Evolutionary conservation across 2,329 filamentous ascomycete species (phyloP).

Genomic region (Drechslerella dactyloides): DNA sequence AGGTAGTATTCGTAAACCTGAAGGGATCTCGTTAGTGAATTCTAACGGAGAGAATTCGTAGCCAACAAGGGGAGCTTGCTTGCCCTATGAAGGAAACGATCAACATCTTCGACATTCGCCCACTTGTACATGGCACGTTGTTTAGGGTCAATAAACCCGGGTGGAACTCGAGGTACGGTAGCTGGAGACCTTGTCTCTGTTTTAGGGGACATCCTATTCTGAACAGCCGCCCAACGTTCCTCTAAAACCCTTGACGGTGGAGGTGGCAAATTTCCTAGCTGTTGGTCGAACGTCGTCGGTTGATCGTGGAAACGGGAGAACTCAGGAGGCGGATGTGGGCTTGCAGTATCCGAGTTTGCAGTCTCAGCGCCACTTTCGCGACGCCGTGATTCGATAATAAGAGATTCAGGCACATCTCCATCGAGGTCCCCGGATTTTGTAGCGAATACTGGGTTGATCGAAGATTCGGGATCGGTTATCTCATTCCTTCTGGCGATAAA

Average conservation of each 20-base stretch:
- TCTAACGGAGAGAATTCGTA: background rate
- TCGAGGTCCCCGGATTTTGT: constrained; percentile 54
- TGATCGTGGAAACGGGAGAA: constrained; percentile 49
- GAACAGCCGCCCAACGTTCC: constrained; percentile 43
- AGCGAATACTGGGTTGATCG: background rate
- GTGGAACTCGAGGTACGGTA: constrained; percentile 52
- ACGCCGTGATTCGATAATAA: constrained; percentile 65
- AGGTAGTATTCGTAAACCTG: constrained; percentile 82
- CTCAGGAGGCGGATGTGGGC: constrained; percentile 36
- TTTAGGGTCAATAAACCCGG: constrained; percentile 64
- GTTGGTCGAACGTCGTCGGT: constrained; percentile 49
- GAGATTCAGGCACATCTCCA: constrained; percentile 70
- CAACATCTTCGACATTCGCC: constrained; percentile 87
- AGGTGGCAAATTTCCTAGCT: constrained; percentile 62
- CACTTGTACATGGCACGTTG: constrained; percentile 90
- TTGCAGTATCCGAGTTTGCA: constrained; percentile 49
- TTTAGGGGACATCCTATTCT: constrained; percentile 44
- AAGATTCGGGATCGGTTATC: background rate
- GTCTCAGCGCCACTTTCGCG: constrained; percentile 43
- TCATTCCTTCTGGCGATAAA: constrained; percentile 16
- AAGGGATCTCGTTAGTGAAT: constrained; percentile 10
- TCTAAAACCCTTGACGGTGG: constrained; percentile 40
- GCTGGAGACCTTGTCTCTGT: constrained; percentile 16
- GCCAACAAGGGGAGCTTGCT: background rate
- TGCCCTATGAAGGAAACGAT: constrained; percentile 77